Conservation (phyloP, 371 early-diverging fungal genomes). For the Haplosporangium sp. region DNA sequence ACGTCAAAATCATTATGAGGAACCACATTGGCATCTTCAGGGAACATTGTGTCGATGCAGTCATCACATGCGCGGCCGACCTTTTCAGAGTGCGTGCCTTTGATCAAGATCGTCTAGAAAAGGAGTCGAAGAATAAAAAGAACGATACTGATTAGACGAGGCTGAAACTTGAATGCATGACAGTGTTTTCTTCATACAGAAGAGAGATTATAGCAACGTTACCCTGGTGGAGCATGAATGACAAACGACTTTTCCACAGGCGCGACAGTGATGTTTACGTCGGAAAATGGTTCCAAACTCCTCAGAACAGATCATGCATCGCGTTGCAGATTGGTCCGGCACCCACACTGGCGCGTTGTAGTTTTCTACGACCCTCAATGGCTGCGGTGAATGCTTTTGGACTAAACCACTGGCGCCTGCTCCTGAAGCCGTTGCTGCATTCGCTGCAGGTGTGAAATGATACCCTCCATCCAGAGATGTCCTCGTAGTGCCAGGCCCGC, state of each 20-base stretch:
- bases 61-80: conserved; percentile 69
- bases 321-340: conserved; percentile 63
- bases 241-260: conserved; percentile 80
- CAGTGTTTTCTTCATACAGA: background rate
- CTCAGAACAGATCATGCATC: conserved; percentile 68
- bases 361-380: conserved; percentile 58
- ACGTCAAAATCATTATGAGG: conserved; percentile 15
- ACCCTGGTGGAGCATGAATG: conserved; percentile 70
- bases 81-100: conserved; percentile 52
- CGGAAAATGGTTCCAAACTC: conserved; percentile 63
- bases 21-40: conserved; percentile 53
- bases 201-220: background rate
- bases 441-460: background rate
- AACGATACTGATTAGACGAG: background rate
- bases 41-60: conserved; percentile 62
- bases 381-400: conserved; percentile 20
- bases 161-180: background rate
- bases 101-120: conserved; percentile 60
- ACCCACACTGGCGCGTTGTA: conserved; percentile 80
- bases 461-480: conserved; percentile 3
- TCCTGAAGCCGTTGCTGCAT: background rate
- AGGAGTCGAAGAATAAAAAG: background rate
- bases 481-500: background rate
- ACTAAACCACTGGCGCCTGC: background rate
- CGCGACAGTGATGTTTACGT: conserved; percentile 78